phyloP scores from a whole-genome alignment of 768 basidiomycete genomes.

The Mycena maculata region DNA sequence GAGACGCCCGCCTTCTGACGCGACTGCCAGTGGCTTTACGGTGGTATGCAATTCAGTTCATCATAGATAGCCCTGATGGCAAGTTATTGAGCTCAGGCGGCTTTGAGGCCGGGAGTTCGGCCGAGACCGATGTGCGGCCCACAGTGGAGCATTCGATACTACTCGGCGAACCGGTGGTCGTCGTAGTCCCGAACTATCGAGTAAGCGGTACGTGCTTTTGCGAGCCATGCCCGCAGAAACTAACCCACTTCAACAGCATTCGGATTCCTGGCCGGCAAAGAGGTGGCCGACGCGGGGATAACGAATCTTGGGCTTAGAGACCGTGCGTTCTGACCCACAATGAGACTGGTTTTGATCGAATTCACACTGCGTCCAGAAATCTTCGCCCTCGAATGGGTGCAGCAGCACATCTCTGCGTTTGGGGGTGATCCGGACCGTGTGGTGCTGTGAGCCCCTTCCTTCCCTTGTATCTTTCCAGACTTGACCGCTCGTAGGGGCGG shows the following conservation, averaged over 20 bases:
- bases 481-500: not conserved
- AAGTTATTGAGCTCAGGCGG: conserved; percentile 41
- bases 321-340: conserved; percentile 8
- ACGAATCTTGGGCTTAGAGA: conserved; percentile 16
- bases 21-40: conserved; percentile 45
- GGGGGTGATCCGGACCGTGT: not conserved
- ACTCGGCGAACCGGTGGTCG: conserved; percentile 8
- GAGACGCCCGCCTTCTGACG: no score
- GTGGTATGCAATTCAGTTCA: conserved; percentile 42
- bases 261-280: conserved; percentile 9
- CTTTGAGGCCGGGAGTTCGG: conserved; percentile 35
- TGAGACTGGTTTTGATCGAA: not conserved
- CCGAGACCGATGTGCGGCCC: not conserved
- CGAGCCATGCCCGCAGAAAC: not conserved
- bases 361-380: not conserved
- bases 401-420: conserved; percentile 1
- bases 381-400: conserved; percentile 10
- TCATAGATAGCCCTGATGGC: no score
- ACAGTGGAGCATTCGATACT: conserved; percentile 11
- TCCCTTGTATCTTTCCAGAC: not conserved
- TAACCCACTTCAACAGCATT: not conserved
- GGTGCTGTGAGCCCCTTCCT: no score
- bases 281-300: conserved; percentile 3
- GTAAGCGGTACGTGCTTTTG: not conserved
- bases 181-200: conserved; percentile 16